Conservation (phyloP, 78 protist species). For the Emiliania huxleyi region DNA sequence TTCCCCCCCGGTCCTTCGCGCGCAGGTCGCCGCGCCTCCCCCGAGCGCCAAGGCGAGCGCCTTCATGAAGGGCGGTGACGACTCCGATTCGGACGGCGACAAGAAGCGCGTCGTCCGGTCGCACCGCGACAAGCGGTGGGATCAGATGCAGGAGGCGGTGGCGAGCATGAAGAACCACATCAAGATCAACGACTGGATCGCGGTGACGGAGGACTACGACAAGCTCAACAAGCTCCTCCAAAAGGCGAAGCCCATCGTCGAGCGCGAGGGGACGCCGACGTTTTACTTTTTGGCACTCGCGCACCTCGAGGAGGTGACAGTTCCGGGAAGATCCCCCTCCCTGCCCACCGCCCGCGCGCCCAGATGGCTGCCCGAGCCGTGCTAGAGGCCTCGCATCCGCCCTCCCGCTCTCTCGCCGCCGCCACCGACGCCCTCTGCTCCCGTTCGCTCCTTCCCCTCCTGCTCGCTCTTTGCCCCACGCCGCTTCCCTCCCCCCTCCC, state of each 20-base stretch:
- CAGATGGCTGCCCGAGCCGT: no score
- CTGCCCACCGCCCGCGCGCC: no score
- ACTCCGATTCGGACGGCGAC: conserved; percentile 8
- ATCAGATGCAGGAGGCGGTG: not conserved
- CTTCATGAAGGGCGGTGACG: not conserved
- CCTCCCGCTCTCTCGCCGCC: no score
- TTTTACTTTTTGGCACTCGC: not conserved
- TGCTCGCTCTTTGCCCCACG: no score
- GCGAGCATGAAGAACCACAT: not conserved
- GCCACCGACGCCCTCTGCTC: no score
- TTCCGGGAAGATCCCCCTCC: no score
- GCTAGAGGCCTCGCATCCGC: no score
- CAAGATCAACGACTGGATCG: conserved; percentile 3
- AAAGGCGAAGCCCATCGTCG: not conserved
- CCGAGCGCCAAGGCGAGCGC: not conserved
- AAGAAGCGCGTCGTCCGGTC: not conserved
- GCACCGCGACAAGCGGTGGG: not conserved
- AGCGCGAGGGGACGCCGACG: not conserved
- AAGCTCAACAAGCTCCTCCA: not conserved
- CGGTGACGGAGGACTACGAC: not conserved
- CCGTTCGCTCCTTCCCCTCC: no score
- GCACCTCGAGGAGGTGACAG: not conserved
- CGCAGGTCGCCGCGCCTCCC: not conserved
- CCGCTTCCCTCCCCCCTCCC: no score
- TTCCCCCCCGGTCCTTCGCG: not conserved